These are phyloP conservation scores for Diospyros lotus DNA, from an alignment of 148 eudicot species.

Conservation along the genomic window DNA sequence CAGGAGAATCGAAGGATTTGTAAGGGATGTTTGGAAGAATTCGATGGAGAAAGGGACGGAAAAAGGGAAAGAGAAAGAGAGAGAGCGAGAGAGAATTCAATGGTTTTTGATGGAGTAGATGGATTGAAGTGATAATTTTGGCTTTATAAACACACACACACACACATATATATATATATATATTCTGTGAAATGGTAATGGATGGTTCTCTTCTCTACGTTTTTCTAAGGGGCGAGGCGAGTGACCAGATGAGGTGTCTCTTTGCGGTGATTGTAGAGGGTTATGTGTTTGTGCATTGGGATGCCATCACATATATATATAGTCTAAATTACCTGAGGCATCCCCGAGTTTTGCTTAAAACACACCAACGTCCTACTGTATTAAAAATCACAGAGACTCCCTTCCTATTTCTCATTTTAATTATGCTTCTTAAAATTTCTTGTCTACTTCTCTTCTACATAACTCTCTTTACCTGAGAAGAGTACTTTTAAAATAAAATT, in stretches of 20 bases:
- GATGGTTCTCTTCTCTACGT: constrained; percentile 27
- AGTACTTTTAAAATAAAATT: too few species aligned
- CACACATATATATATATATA: constrained; percentile 5
- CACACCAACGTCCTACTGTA: too few species aligned
- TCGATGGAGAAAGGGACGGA: constrained; percentile 4
- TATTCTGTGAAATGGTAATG: constrained; percentile 8
- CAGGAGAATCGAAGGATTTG: constrained; percentile 1
- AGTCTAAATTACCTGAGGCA: neutral
- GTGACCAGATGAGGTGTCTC: constrained; percentile 26
- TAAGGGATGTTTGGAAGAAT: constrained; percentile 14
- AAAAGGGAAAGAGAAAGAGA: constrained; percentile 3
- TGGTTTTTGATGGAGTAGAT: constrained; percentile 16
- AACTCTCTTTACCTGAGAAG: too few species aligned
- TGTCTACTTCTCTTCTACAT: too few species aligned
- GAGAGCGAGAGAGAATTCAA: neutral
- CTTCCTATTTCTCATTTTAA: too few species aligned
- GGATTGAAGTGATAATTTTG: constrained; percentile 14
- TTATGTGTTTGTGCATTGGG: constrained; percentile 10
- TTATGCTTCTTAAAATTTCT: too few species aligned
- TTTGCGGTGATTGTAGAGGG: neutral
- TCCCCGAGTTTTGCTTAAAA: too few species aligned
- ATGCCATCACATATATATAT: neutral
- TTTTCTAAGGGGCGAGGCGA: constrained; percentile 12
- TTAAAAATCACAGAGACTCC: too few species aligned
- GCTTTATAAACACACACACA: neutral